Evolutionary conservation across 2,329 filamentous ascomycete species (phyloP), one percentile per base, ranked within the genome.

Genomic region (Paecilomyces niveus): DNA sequence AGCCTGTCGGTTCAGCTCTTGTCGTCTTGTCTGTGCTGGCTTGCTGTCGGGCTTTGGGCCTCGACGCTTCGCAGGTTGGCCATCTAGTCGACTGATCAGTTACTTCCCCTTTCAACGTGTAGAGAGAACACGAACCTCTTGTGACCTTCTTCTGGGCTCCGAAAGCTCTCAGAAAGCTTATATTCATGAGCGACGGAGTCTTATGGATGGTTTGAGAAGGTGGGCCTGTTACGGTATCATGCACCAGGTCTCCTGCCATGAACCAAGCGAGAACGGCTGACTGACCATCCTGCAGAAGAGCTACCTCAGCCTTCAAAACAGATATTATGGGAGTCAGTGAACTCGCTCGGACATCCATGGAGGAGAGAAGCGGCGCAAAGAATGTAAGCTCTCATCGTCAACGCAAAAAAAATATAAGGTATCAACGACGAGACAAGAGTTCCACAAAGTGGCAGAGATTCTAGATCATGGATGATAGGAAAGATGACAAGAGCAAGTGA

Each of bases 1-100:
- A 31, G 94, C 94, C 77, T 97, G 93, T 63, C 94, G 85, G 72
- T 97, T 97, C 61, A 97, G 79, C 74, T 97, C 93, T 72, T 97
- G 94, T 63, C 93, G 85, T 62, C 93, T 84, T 21, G 93, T 97
- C 68, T 96, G 78, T 52, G 94, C 93, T 18, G 94, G 94, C 72
- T 96, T 97, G 79, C 89, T 95, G 73, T 97, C 94, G 21, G 94
- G 94, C 73, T 97, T 97, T 0, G 94, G 94, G 1, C 94, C 94
- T 74, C 94, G 86, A 64, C 90, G 86, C 77, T 97, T 99, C 2
- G 90, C 86, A 8, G 89, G 82, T 69, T 94, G 88, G 53, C 91
- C 92, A 79, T 96, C 92, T 88, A 68, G 59, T 59, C 62, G 45
- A 54, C n/a, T n/a, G 50, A 29, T 13, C 8, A 29, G 18, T 65